These are phyloP conservation scores for Closterium sp. DNA, from an alignment of 139 green algal genomes.

Conservation along the genomic window DNA sequence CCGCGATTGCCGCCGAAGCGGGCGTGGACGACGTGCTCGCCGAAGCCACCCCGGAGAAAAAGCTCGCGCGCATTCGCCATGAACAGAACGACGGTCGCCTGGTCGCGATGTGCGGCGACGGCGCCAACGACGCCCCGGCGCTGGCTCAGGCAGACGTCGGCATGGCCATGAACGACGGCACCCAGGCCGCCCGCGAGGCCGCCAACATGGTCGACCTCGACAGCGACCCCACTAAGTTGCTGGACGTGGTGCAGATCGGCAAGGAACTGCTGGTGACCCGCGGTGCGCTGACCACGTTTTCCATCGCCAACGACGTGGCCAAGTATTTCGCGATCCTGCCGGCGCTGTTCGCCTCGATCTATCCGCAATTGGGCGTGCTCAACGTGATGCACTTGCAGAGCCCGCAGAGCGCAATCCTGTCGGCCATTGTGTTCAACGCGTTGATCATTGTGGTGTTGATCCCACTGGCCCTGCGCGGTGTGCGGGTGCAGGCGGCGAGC, in stretches of 20 bases:
- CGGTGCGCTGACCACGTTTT: not conserved
- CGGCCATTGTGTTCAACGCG: not conserved
- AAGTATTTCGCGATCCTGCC: conserved; percentile 9
- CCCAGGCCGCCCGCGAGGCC: not conserved
- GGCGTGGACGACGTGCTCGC: not conserved
- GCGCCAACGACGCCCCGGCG: conserved; percentile 89
- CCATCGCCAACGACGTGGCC: not conserved
- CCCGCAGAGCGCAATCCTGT: not conserved
- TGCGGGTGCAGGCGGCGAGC: not conserved
- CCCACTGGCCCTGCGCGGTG: not conserved
- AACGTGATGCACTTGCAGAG: not conserved
- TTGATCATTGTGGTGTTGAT: not conserved
- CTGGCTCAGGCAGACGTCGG: conserved; percentile 76
- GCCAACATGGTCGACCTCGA: conserved; percentile 3
- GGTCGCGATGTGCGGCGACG: conserved; percentile 73
- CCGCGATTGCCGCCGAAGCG: not conserved
- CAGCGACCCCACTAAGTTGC: not conserved
- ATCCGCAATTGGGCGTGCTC: not conserved
- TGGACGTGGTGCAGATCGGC: not conserved
- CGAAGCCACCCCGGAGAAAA: not conserved
- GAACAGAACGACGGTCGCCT: not conserved
- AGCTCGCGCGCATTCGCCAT: not conserved
- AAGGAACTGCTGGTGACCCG: conserved; percentile 1
- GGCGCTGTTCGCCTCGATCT: not conserved
- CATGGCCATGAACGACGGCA: conserved; percentile 45